Conservation (phyloP, 495 filamentous ascomycete genomes). For the Chaetomidium leptoderma region DNA sequence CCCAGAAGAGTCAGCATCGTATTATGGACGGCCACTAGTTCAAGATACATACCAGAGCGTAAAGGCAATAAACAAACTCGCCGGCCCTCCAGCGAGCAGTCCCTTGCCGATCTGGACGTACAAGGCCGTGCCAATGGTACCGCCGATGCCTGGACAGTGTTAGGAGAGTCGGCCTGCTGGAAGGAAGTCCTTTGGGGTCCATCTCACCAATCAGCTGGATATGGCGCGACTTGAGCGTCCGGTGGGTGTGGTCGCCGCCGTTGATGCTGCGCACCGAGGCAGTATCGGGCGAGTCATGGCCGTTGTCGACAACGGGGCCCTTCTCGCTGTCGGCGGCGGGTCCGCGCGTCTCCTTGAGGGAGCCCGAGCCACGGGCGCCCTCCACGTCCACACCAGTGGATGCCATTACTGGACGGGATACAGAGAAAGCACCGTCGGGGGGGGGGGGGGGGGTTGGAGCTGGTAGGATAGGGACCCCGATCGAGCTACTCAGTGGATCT, state of each 20-base stretch:
- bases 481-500: slow-evolving; percentile 27
- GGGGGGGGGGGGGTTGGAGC: neutral
- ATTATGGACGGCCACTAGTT: neutral
- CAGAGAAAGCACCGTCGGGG: neutral
- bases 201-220: slow-evolving; percentile 48
- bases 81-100: slow-evolving; percentile 68
- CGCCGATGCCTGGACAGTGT: slow-evolving; percentile 51
- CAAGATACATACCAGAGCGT: slow-evolving; percentile 52
- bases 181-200: neutral
- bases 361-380: neutral
- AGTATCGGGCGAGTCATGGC: neutral
- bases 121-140: slow-evolving; percentile 40
- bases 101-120: slow-evolving; percentile 59
- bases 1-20: neutral
- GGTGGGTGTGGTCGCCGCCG: slow-evolving; percentile 35
- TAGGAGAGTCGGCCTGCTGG: neutral
- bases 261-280: slow-evolving; percentile 4
- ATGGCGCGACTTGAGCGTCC: slow-evolving; percentile 46
- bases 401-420: slow-evolving; percentile 9
- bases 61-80: slow-evolving; percentile 71
- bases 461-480: too few species aligned
- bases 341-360: neutral
- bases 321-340: slow-evolving; percentile 7
- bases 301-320: neutral
- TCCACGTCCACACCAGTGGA: slow-evolving; percentile 13